phyloP scores from a whole-genome alignment of 345 rosid genomes.

The Combretum micranthum region DNA sequence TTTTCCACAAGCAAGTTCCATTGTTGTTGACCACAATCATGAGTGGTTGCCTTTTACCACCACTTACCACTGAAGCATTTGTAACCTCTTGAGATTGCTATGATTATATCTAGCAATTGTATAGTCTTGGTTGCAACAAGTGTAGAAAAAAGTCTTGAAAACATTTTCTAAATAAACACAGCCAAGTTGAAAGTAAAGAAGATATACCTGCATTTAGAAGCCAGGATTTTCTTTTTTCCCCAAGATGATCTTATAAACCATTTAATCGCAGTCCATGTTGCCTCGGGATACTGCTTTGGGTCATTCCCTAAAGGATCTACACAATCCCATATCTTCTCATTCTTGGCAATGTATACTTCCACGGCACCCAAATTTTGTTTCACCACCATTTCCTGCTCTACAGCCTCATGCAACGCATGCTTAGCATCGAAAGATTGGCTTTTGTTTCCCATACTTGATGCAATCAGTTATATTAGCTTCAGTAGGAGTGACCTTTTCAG shows the following conservation, averaged over 20 bases:
- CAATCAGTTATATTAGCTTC: conserved; percentile 34
- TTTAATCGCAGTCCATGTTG: conserved; percentile 24
- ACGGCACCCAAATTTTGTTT: conserved; percentile 23
- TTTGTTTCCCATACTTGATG: conserved; percentile 32
- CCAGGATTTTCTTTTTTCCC: conserved; percentile 32
- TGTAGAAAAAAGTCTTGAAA: too few species aligned
- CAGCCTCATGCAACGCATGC: conserved; percentile 32
- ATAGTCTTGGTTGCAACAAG: too few species aligned
- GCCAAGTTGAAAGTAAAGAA: background rate
- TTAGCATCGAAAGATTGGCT: conserved; percentile 24
- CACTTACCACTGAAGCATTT: too few species aligned
- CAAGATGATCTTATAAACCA: conserved; percentile 21
- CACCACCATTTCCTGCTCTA: conserved; percentile 32
- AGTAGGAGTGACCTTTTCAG: conserved; percentile 31
- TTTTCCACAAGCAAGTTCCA: too few species aligned
- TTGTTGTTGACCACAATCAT: too few species aligned
- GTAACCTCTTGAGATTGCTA: too few species aligned
- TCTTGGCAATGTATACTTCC: conserved; percentile 32
- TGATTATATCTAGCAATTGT: too few species aligned
- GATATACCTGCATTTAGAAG: conserved; percentile 37
- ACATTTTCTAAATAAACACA: background rate
- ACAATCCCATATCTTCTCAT: conserved; percentile 36
- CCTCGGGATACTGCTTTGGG: conserved; percentile 19
- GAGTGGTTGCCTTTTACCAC: too few species aligned
- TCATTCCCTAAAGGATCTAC: conserved; percentile 28